Evolutionary conservation across 129 eudicot genomes (phyloP), one percentile per base, ranked within the genome.

Genomic region (Pseudognaphalium luteoalbum): DNA sequence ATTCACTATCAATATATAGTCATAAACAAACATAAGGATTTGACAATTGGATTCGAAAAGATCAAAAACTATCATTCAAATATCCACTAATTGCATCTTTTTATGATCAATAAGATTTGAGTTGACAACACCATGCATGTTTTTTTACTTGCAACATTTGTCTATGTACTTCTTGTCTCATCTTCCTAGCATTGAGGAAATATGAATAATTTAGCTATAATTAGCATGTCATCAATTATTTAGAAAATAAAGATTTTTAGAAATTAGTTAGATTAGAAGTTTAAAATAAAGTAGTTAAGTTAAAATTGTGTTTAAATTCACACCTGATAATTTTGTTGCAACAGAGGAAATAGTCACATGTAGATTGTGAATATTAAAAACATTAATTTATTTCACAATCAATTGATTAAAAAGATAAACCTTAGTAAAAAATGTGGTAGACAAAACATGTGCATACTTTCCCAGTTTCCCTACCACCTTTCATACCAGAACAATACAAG

Each of bases 391-490:
- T 63, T 28, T 64, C 69, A 6, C 20, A 16, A 32, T 33, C 39
- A 64, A 64, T 64, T 64, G 42, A 64, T 64, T 64, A 33, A 16
- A 64, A 65, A 17, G 41, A 65, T 34, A 65, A 30, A 65, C 17
- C 20, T 65, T 8, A 29, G 4, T 16, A 64, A 32, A 64, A 32
- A 30, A 64, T 12, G 20, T 32, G 15, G 3, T 22, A 64, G 9
- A 5, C 5, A 30, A 64, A 32, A 30, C 16, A 5, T 65, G 70
- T 32, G 21, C 21, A 65, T 30, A 65, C 25, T 65, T 64, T 64
- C 3, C 69, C n/a, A 11, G 34, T 44, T 61, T 61, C 70, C 68
- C 11, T 16, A 65, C 33, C 70, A 65, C 21, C 25, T 33, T 33
- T 65, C 47, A 32, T 28, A 61, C 66, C 33, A 12, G 4, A 60